Base-by-base conservation (phyloP, 768 basidiomycete species). In the Galerina marginata region DNA sequence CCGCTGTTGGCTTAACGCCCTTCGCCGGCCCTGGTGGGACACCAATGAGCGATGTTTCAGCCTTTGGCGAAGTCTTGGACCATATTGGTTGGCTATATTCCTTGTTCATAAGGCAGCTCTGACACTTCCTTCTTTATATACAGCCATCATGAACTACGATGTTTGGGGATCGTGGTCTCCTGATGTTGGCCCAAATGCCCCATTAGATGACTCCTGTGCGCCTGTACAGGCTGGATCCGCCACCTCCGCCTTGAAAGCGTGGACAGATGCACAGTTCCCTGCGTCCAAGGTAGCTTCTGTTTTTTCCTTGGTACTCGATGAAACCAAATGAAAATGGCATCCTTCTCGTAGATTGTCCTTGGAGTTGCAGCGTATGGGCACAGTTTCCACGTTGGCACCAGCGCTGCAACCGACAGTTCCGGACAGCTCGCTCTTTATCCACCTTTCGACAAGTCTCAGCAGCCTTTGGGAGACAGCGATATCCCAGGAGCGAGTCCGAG, bases 341-440 rank as follows among this genome's bases (percentile, higher is more conserved):
- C 10, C 40, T 26, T 37, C 25, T 25, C 6, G 36, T 47, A 81
- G 77, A 87, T 95, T 58, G 85, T 90, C n/a, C 85, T 97, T 40
- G 95, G 92, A 43, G 85, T 97, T 0, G 82, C 94, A 1, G 77
- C 89, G 12, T 96, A 93, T 71, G 92, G 91, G 1, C 93, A 94
- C 74, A 85, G 91, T 52, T 95, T 81, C 82, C 65, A 65, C 36
- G 90, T 92, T 26, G 44, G 66, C 11, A 66, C 65, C 11, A 65
- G 62, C 6, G 68, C 71, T 25, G 89, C 89, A 0, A 58, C 84
- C 54, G 58, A 66, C 9, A 57, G 66, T 64, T 43, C 67, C 15
- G 64, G 63, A 3, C 60, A 68, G 63, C 66, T 90, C 14, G 73
- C 74, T 5, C 43, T 80, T 1, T 87, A 80, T 71, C 80, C 87